Base-by-base conservation (phyloP, 768 basidiomycete genomes). In the Termitomyces sp. region DNA sequence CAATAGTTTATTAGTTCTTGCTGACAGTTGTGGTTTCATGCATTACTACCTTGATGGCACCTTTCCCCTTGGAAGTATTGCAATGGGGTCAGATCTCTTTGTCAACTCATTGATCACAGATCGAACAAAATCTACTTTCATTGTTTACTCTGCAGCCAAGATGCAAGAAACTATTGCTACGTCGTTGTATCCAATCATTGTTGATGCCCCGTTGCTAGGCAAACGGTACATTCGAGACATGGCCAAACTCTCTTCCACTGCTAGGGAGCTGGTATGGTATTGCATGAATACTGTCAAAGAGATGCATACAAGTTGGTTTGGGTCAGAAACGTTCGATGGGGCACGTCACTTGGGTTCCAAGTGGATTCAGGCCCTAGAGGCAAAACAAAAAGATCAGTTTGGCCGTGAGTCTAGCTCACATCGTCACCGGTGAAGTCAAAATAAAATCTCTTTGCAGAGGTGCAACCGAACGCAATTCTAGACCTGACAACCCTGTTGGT, bases 41-140 rank as follows among this genome's bases (percentile, higher is more conserved):
- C 80, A 85, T 68, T 80, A 72, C 61, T 92, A 85, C 72, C 74
- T 92, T 48, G 90, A 93, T 65, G 92, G 91, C 16, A 82, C 80
- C 60, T 93, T 87, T 70, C 81, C 83, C 33, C 73, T 93, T 38
- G 91, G 91, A 26, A 68, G 73, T 22, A 69, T 87, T 33, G 66
- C 65, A 28, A 60, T 82, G 26, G 78, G 74, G 33, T 40, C 65
- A 44, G 61, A 69, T 54, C 40, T 65, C 28, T 62, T 68, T 20
- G 65, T 77, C 35, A 36, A 60, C 9, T 77, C 77, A 18, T 60
- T 86, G 22, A 69, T 73, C 69, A 87, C 86, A 64, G 74, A 80
- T 59, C 74, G 76, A 24, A 66, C 65, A 47, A 67, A 65, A 18
- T 77, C 82, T 16, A 60, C 77, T 33, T 81, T 91, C 61, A 70